Evolutionary conservation across 1,284 basidiomycete genomes (phyloP), one percentile per base, ranked within the genome.

Genomic region (Sanguinoderma infundibulare): DNA sequence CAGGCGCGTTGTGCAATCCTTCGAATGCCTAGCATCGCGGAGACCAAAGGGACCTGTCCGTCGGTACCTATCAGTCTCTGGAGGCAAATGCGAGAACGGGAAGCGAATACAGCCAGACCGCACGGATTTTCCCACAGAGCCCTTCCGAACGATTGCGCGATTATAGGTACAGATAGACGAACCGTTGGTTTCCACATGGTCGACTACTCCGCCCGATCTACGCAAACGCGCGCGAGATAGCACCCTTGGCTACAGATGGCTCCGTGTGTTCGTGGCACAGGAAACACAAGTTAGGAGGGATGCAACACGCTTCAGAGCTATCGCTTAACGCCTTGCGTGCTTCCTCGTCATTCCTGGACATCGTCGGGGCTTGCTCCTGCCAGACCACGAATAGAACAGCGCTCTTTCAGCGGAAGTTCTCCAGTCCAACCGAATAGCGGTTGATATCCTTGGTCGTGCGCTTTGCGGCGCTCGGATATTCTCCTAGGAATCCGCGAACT

Each of bases 1-100:
- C 34, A 26, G 34, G 60, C 20, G 52, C 60, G 34, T 59, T 58
- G 57, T 59, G 60, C 60, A 62, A 65, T 65, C 53, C 55, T 58
- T 56, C 51, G 55, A 54, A 55, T 47, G 46, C 42, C 49, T 44
- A 44, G 22, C 39, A 39, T 17, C 38, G 20, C n/a, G 36, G 53
- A 58, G 54, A 52, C 53, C 57, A 22, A 59, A 36, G 50, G 54
- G 55, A 57, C 51, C 39, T 46, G 40, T 40, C 30, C 28, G 26
- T 32, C 34, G 55, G 62, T 60, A n/a, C 59, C 59, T 55, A 51
- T 60, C 62, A 39, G 55, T 55, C 55, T 53, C 56, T 17, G 24
- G 17, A 32, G 3, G 38, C 50, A 20, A 53, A 35, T 42, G 10
- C 28, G 53, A 17, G 12, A 22, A 44, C 14, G 53, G 15, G 22